Percentiles rank a stretch among this genome's conserved stretches.
These are phyloP conservation scores for Fusarium oxysporum DNA, from an alignment of 2,329 filamentous ascomycete species.

Conservation along the genomic window DNA sequence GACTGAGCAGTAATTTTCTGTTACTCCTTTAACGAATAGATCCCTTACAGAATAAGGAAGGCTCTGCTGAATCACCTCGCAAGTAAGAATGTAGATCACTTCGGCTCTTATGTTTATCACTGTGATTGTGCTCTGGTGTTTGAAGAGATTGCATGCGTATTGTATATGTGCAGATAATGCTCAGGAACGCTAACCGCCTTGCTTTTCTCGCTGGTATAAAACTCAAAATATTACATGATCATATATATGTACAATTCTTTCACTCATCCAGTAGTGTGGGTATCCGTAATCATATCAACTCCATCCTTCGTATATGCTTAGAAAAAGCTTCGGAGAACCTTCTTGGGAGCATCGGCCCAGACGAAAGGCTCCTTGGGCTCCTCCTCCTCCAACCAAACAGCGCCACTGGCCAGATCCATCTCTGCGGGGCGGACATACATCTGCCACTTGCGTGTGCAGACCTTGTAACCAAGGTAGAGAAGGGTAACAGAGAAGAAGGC, in stretches of 20 bases:
- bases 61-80: not conserved
- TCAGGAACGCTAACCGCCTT: slow-evolving; percentile 31
- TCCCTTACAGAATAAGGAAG: not conserved
- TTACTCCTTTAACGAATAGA: not conserved
- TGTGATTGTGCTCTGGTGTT: not conserved
- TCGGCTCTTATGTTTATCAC: not conserved
- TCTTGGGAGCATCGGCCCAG: slow-evolving; percentile 65
- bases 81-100: not conserved
- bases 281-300: slow-evolving; percentile 37
- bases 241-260: slow-evolving; percentile 29
- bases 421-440: slow-evolving; percentile 72
- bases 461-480: slow-evolving; percentile 81
- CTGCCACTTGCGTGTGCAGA: slow-evolving; percentile 72
- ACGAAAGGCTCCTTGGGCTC: slow-evolving; percentile 77
- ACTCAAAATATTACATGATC: slow-evolving; percentile 30
- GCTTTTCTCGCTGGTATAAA: slow-evolving; percentile 32
- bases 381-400: slow-evolving; percentile 80
- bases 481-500: slow-evolving; percentile 74
- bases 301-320: slow-evolving; percentile 25
- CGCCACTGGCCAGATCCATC: slow-evolving; percentile 88
- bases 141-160: slow-evolving; percentile 19
- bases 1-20: not conserved
- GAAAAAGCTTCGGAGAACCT: slow-evolving; percentile 36
- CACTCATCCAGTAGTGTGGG: slow-evolving; percentile 31
- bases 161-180: slow-evolving; percentile 33